Evolutionary conservation across 2,329 filamentous ascomycete species (phyloP), one percentile per base, ranked within the genome.

Genomic region (Curvularia eragrostidis): DNA sequence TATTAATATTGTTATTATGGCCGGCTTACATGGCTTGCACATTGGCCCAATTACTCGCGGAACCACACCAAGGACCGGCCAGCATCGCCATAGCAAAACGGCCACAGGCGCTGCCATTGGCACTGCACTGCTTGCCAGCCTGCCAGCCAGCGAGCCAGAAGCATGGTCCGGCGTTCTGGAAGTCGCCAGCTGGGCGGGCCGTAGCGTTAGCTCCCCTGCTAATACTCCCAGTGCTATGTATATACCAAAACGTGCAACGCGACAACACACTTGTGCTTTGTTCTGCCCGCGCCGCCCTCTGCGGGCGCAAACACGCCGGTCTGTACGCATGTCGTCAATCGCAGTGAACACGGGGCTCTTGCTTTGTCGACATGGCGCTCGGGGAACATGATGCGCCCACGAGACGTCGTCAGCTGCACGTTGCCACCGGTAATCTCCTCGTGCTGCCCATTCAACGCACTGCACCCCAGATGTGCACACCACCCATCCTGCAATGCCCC

Each of bases 121-220:
- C 15, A n/a, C 24, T 26, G 24, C 24, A n/a, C 24, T 7, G 24
- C 24, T 7, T 36, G 32, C 15, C 5, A n/a, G 13, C 32, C 32
- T 15, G 32, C 32, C 39, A 42, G 21, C 39, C 39, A 18, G 39
- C 39, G 21, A 42, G 19, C 19, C 18, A 41, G 18, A 41, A 5
- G 12, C 41, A 52, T 44, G 51, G 55, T 46, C 52, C 52, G 46
- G 46, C 46, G 30, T 30, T 56, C 42, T 56, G 50, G 49, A 56
- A 51, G 50, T 58, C 50, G 56, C 56, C 51, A 55, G 56, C 46
- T 54, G 32, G 30, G 53, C 62, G 62, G 62, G 48, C 59, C 62
- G 62, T 52, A 58, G 62, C 62, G 62, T 52, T 62, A 64, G 61
- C 61, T 61, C 30, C 58, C 53, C 54, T 60, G 48, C 52, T 58